phyloP scores from a whole-genome alignment of 352 stramenopile genomes.

The Phytophthora uliginosa region DNA sequence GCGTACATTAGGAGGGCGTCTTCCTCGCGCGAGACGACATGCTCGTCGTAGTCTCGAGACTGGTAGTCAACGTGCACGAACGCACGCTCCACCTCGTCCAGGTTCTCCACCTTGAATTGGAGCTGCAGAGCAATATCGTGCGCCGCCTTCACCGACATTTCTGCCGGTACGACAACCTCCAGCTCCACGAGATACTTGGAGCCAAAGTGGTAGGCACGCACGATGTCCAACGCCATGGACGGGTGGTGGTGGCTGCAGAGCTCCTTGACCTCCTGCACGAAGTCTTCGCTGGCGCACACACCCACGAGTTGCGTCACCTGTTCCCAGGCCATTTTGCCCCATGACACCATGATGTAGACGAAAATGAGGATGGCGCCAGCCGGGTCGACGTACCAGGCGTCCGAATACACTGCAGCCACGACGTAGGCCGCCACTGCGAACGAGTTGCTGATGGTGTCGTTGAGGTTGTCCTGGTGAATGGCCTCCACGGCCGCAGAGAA shows the following conservation, averaged over 20 bases:
- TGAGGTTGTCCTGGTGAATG: conserved; percentile 95
- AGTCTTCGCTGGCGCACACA: conserved; percentile 81
- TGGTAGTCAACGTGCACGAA: conserved; percentile 98
- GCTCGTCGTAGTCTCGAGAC: conserved; percentile 78
- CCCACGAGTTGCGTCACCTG: conserved; percentile 90
- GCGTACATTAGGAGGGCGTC: conserved; percentile 64
- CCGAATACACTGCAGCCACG: conserved; percentile 50
- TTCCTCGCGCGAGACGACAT: conserved; percentile 64
- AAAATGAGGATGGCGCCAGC: conserved; percentile 94
- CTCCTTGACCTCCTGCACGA: conserved; percentile 90
- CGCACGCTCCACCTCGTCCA: conserved; percentile 93
- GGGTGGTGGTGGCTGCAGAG: conserved; percentile 81
- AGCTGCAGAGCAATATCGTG: conserved; percentile 96
- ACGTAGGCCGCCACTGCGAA: conserved; percentile 88
- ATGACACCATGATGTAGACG: conserved; percentile 94
- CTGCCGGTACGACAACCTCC: conserved; percentile 92
- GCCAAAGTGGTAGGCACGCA: conserved; percentile 95
- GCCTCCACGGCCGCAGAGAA: conserved; percentile 61
- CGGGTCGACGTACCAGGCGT: conserved; percentile 93
- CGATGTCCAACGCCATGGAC: conserved; percentile 90
- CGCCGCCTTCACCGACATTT: conserved; percentile 92
- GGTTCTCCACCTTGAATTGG: conserved; percentile 95
- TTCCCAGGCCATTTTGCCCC: conserved; percentile 93
- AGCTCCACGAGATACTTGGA: conserved; percentile 96
- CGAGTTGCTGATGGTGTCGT: conserved; percentile 94